A percentile compares a stretch with the other conserved stretches of the same genome.
Conservation (phyloP, 768 basidiomycete species). For the Leccinum longicurvipes region DNA sequence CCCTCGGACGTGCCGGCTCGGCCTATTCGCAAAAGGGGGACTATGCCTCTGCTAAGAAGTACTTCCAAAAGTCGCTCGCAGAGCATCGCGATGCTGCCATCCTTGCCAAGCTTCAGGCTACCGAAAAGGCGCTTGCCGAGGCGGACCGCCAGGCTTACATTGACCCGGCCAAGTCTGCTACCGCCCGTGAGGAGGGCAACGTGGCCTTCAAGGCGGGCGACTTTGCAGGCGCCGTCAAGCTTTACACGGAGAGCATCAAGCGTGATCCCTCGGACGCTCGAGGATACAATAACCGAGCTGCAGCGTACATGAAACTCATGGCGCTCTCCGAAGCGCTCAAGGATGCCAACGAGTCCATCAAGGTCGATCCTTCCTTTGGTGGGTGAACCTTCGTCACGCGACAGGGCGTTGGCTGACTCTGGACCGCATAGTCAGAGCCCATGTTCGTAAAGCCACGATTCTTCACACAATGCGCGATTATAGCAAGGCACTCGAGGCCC, state of each 20-base stretch:
- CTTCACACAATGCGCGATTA: slow-evolving; percentile 90
- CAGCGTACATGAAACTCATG: slow-evolving; percentile 91
- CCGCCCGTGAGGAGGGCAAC: slow-evolving; percentile 92
- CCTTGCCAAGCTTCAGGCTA: slow-evolving; percentile 83
- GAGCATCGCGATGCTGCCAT: slow-evolving; percentile 96
- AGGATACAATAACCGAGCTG: slow-evolving; percentile 98
- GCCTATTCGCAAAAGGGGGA: slow-evolving; percentile 83
- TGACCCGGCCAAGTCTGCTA: slow-evolving; percentile 76
- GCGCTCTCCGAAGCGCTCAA: slow-evolving; percentile 96
- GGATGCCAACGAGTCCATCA: slow-evolving; percentile 92
- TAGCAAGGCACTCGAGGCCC: slow-evolving; percentile 79
- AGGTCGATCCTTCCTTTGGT: slow-evolving; percentile 85
- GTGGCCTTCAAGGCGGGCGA: slow-evolving; percentile 86
- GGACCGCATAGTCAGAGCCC: slow-evolving; percentile 66
- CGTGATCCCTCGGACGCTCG: slow-evolving; percentile 85
- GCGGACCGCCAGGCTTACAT: slow-evolving; percentile 80
- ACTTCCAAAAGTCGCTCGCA: slow-evolving; percentile 88
- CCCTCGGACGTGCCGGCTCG: slow-evolving; percentile 84
- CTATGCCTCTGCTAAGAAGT: slow-evolving; percentile 75
- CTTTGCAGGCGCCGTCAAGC: slow-evolving; percentile 88
- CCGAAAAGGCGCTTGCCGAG: slow-evolving; percentile 77
- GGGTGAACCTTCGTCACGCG: slow-evolving; percentile 19
- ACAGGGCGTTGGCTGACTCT: not conserved
- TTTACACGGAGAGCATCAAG: slow-evolving; percentile 95
- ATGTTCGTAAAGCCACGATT: slow-evolving; percentile 89